A percentile compares a stretch with the other conserved stretches of the same genome.
These are phyloP conservation scores for Paragyromitra xinjiangensis DNA, from an alignment of 495 filamentous ascomycete genomes.

Conservation along the genomic window DNA sequence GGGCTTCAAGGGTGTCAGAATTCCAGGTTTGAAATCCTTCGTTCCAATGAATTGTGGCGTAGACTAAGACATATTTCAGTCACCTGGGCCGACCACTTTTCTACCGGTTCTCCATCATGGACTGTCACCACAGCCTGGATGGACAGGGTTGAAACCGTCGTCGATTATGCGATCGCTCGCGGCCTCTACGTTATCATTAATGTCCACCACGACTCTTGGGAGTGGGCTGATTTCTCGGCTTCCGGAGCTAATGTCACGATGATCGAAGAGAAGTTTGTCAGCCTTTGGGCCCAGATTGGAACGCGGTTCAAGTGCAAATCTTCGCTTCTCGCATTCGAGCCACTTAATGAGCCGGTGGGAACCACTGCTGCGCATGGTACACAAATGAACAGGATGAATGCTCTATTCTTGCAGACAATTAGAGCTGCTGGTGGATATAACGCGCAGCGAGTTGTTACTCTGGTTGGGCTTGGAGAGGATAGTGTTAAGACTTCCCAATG, in stretches of 20 bases:
- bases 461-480: constrained; percentile 65
- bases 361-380: constrained; percentile 62
- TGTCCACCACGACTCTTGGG: constrained; percentile 70
- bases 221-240: constrained; percentile 65
- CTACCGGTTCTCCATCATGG: constrained; percentile 63
- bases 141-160: constrained; percentile 67
- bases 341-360: constrained; percentile 68
- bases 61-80: constrained; percentile 58
- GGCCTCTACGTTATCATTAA: constrained; percentile 66
- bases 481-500: constrained; percentile 64
- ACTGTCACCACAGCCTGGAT: constrained; percentile 67
- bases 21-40: constrained; percentile 62
- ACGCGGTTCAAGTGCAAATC: constrained; percentile 67
- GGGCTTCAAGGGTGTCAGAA: constrained; percentile 67
- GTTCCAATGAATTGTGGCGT: not conserved
- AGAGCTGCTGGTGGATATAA: constrained; percentile 67
- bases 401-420: constrained; percentile 66
- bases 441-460: constrained; percentile 65
- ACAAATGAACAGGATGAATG: constrained; percentile 66
- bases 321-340: constrained; percentile 65
- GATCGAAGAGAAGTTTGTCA: constrained; percentile 68
- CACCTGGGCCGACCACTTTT: constrained; percentile 68
- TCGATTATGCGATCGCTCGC: constrained; percentile 65
- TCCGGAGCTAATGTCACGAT: constrained; percentile 62
- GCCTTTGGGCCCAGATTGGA: constrained; percentile 69